Conservation (phyloP, 2,329 filamentous ascomycete genomes). For the Drechslerella dactyloides region DNA sequence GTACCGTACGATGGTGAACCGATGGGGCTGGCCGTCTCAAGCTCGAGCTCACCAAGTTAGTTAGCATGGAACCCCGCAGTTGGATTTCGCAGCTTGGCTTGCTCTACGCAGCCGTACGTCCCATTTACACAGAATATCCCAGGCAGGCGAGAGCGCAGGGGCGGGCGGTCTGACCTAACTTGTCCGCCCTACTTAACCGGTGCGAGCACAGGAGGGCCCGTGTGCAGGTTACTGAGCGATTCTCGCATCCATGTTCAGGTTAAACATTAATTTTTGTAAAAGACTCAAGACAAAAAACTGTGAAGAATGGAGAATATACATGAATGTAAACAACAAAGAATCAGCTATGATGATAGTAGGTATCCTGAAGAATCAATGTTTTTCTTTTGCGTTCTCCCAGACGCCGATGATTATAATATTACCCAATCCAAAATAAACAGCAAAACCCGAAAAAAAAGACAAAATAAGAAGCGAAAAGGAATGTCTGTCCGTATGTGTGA, state of each 20-base stretch:
- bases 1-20: too few relatives aligned
- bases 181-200: too few relatives aligned
- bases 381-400: slow-evolving; percentile 39
- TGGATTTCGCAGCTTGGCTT: slow-evolving; percentile 6
- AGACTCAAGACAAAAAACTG: too few relatives aligned
- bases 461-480: slow-evolving; percentile 21
- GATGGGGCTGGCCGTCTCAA: not conserved
- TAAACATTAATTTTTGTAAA: too few relatives aligned
- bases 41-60: too few relatives aligned
- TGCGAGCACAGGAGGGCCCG: too few relatives aligned
- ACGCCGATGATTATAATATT: slow-evolving; percentile 45
- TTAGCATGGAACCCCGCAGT: slow-evolving; percentile 1
- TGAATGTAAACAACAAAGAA: too few relatives aligned
- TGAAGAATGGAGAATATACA: too few relatives aligned
- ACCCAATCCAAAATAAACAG: slow-evolving; percentile 15
- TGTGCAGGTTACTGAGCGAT: too few relatives aligned
- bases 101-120: not conserved
- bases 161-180: too few relatives aligned
- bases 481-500: too few relatives aligned
- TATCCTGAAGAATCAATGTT: slow-evolving; percentile 25
- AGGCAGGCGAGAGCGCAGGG: not conserved
- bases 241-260: too few relatives aligned
- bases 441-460: slow-evolving; percentile 22
- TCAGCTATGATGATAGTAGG: slow-evolving; percentile 27
- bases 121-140: not conserved